Percentiles rank a stretch among this genome's conserved stretches.
phyloP scores from a whole-genome alignment of 345 rosid species.

The Hibiscus trionum region DNA sequence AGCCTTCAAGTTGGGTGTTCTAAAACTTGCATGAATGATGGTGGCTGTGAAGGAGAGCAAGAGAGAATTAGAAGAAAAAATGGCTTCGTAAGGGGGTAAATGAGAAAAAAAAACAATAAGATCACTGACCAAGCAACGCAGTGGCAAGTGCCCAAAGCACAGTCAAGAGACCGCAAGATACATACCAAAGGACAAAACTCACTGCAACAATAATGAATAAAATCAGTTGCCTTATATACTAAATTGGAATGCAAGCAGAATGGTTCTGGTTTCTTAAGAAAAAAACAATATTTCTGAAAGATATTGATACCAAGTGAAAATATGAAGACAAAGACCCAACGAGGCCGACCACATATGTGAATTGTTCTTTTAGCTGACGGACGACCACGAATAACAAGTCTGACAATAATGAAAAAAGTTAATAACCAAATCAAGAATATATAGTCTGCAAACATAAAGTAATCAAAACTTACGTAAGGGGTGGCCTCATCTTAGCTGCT shows the following conservation, averaged over 20 bases:
- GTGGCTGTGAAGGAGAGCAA: constrained; percentile 44
- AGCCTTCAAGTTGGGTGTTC: constrained; percentile 96
- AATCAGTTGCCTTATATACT: constrained; percentile 11
- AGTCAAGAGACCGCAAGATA: constrained; percentile 76
- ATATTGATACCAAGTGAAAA: constrained; percentile 55
- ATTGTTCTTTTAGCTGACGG: constrained; percentile 77
- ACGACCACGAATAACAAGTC: constrained; percentile 93
- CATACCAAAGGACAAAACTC: constrained; percentile 73
- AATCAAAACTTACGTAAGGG: constrained; percentile 51
- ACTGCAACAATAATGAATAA: constrained; percentile 25
- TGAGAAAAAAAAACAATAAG: background rate
- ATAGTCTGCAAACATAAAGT: background rate
- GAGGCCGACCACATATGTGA: constrained; percentile 80
- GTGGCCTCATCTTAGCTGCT: constrained; percentile 96
- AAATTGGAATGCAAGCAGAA: background rate
- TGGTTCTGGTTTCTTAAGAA: background rate
- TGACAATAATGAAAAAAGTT: constrained; percentile 25
- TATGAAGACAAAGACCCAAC: constrained; percentile 79
- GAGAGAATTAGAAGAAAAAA: constrained; percentile 3
- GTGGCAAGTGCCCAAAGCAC: constrained; percentile 72
- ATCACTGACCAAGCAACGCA: constrained; percentile 67
- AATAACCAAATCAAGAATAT: constrained; percentile 12
- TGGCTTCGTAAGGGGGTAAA: background rate
- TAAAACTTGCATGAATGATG: constrained; percentile 79
- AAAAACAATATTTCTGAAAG: background rate